A percentile compares a stretch with the other conserved stretches of the same genome.
Conservation (phyloP, 139 green algal species). For the Zygnema circumcarinatum region DNA sequence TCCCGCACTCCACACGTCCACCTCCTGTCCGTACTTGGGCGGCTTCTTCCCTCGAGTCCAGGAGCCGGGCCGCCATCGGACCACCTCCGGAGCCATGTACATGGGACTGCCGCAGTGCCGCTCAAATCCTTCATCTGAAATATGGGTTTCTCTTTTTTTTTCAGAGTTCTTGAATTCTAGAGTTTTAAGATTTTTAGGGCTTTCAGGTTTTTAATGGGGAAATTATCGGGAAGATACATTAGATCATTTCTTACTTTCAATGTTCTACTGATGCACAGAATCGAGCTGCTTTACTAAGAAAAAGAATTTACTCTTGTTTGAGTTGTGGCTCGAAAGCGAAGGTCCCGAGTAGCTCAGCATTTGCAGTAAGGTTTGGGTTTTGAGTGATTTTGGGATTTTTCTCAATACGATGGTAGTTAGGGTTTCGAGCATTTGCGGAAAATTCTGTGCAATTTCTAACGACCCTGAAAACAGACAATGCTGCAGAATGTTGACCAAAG, state of each 20-base stretch:
- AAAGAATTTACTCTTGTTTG: too few species aligned
- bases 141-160: too few species aligned
- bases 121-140: slow-evolving; percentile 9
- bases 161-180: too few species aligned
- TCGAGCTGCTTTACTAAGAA: too few species aligned
- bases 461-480: background rate
- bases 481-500: background rate
- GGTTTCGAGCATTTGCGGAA: background rate
- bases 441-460: background rate
- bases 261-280: too few species aligned
- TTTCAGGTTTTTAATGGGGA: background rate
- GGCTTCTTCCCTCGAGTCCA: background rate
- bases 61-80: slow-evolving; percentile 56
- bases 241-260: too few species aligned
- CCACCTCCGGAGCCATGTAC: slow-evolving; percentile 92
- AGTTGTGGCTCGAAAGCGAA: too few species aligned
- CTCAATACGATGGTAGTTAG: too few species aligned
- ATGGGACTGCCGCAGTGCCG: slow-evolving; percentile 77
- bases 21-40: slow-evolving; percentile 78
- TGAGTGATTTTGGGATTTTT: background rate
- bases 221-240: background rate
- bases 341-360: too few species aligned
- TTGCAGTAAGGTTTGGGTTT: background rate
- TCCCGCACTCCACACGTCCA: slow-evolving; percentile 92
- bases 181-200: too few species aligned